phyloP scores from a whole-genome alignment of 1,284 basidiomycete genomes.

The Ceraceosorus guamensis region DNA sequence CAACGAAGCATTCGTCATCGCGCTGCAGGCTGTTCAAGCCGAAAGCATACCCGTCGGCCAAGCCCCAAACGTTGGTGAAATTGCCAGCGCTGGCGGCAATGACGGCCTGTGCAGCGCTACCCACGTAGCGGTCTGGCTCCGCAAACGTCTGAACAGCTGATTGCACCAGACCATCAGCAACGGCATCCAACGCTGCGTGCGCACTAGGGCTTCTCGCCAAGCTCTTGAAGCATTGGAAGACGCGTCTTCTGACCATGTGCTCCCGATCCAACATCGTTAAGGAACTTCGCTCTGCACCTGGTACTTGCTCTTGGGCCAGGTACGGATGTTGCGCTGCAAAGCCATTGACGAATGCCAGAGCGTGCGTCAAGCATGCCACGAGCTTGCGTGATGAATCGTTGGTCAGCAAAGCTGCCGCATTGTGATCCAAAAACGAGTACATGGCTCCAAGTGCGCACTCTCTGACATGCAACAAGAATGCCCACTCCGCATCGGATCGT shows the following conservation, averaged over 20 bases:
- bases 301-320: constrained; percentile 24
- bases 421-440: constrained; percentile 72
- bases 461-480: constrained; percentile 80
- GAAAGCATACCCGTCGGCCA: constrained; percentile 80
- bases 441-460: constrained; percentile 85
- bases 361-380: constrained; percentile 76
- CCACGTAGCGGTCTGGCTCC: constrained; percentile 62
- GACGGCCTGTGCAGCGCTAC: constrained; percentile 79
- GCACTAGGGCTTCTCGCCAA: constrained; percentile 71
- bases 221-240: constrained; percentile 80
- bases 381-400: constrained; percentile 83
- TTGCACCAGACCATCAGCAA: constrained; percentile 73
- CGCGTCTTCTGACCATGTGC: constrained; percentile 70
- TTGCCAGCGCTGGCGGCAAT: constrained; percentile 79
- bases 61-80: constrained; percentile 79
- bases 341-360: constrained; percentile 74
- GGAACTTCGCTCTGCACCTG: constrained; percentile 44
- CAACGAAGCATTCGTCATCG: constrained; percentile 34
- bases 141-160: constrained; percentile 77
- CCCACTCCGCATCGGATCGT: constrained; percentile 64
- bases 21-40: constrained; percentile 68
- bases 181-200: constrained; percentile 70
- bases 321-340: constrained; percentile 51
- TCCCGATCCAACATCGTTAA: constrained; percentile 71
- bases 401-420: constrained; percentile 64